phyloP scores from a whole-genome alignment of 1,284 basidiomycete genomes.

The Irpex lacteus region DNA sequence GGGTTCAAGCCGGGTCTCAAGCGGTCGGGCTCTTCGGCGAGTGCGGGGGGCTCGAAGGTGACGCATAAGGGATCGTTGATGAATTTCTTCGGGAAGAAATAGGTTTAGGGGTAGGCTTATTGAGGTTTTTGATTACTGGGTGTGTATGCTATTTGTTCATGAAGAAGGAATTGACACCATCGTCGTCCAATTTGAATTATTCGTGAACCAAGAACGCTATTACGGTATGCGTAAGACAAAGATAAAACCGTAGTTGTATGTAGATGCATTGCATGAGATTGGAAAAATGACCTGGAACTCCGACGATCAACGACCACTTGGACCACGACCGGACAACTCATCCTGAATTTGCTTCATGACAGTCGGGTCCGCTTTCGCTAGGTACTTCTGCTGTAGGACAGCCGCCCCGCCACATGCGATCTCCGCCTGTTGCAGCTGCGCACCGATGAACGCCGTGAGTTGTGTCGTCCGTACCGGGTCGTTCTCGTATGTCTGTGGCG shows the following conservation, averaged over 20 bases:
- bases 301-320: background rate
- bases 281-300: background rate
- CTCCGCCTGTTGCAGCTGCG: constrained; percentile 60
- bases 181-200: background rate
- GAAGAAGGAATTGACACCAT: too few species aligned
- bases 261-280: too few species aligned
- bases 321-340: constrained; percentile 29
- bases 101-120: background rate
- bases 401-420: constrained; percentile 49
- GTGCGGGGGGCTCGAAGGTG: constrained; percentile 12
- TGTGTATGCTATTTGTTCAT: too few species aligned
- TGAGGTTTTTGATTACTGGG: background rate
- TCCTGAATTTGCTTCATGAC: constrained; percentile 69
- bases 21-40: constrained; percentile 10
- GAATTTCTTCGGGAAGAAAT: constrained; percentile 30
- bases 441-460: constrained; percentile 56
- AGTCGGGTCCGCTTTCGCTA: constrained; percentile 63
- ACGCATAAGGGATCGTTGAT: constrained; percentile 27
- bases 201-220: background rate
- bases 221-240: background rate
- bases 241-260: background rate
- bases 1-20: constrained; percentile 9
- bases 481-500: constrained; percentile 53
- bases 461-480: constrained; percentile 67
- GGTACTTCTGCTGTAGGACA: constrained; percentile 55